phyloP scores from a whole-genome alignment of 495 filamentous ascomycete genomes.

The Pyrenopolyporus hunteri region DNA sequence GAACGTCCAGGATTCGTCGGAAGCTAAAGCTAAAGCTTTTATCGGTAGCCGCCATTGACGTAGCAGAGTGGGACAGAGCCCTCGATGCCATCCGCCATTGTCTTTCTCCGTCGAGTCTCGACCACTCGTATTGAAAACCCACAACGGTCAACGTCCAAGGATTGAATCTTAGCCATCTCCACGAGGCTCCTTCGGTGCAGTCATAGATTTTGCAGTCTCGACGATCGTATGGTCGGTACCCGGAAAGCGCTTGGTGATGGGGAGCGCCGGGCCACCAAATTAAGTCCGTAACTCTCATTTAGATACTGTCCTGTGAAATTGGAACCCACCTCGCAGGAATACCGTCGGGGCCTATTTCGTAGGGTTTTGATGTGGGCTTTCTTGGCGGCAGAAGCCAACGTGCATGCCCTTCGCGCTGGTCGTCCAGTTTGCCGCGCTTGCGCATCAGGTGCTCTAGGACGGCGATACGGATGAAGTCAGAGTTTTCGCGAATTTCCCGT shows the following conservation, averaged over 20 bases:
- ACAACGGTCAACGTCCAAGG: conserved; percentile 2
- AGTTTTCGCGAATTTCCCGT: conserved; percentile 90
- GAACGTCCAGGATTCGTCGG: conserved; percentile 18
- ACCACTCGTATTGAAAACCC: conserved; percentile 1
- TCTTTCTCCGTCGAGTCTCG: not conserved
- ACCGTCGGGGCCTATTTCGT: conserved; percentile 57
- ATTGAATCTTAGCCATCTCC: not conserved
- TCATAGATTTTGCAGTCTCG: conserved; percentile 2
- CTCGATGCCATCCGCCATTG: not conserved
- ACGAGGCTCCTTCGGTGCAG: not conserved
- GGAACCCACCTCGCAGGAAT: conserved; percentile 60
- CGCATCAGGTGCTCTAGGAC: conserved; percentile 99
- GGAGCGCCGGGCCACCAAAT: not conserved
- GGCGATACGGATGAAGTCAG: conserved; percentile 90
- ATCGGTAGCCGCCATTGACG: conserved; percentile 23
- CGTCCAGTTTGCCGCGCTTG: conserved; percentile 84
- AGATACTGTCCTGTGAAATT: conserved; percentile 31
- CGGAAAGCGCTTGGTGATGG: no score
- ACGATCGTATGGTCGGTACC: no score
- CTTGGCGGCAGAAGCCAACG: conserved; percentile 87
- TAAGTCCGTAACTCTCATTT: not conserved
- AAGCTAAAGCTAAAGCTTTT: not conserved
- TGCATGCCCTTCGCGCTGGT: conserved; percentile 80
- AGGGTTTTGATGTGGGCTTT: conserved; percentile 60
- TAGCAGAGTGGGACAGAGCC: conserved; percentile 18